These are phyloP conservation scores for Cadophora malorum DNA, from an alignment of 2,329 filamentous ascomycete species.

Conservation along the genomic window DNA sequence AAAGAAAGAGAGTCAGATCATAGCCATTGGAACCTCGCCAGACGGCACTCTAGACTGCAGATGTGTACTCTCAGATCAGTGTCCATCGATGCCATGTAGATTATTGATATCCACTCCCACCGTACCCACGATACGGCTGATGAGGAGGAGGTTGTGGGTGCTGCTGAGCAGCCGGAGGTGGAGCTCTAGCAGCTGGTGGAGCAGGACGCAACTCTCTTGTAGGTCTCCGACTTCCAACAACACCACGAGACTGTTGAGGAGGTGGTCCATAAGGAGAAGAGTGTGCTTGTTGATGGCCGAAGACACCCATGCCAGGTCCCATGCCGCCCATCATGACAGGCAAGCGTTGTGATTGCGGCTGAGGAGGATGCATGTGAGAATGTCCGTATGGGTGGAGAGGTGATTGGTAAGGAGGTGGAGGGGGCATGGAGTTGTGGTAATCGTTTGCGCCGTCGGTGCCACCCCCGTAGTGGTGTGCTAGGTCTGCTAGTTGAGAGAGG, in stretches of 20 bases:
- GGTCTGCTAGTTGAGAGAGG: conserved; percentile 16
- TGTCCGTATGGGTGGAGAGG: conserved; percentile 24
- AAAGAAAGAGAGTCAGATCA: background rate
- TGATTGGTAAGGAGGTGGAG: conserved; percentile 3
- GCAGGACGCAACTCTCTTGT: conserved; percentile 22
- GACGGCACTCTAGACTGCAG: background rate
- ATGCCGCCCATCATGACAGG: background rate
- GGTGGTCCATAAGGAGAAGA: conserved; percentile 20
- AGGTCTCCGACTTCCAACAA: conserved; percentile 5
- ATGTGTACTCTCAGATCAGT: background rate
- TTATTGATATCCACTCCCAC: conserved; percentile 13
- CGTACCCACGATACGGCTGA: conserved; percentile 10
- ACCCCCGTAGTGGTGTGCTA: background rate
- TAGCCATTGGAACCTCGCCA: background rate
- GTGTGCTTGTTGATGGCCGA: conserved; percentile 15
- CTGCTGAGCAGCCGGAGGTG: conserved; percentile 6
- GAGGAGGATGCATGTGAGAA: conserved; percentile 7
- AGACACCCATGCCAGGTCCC: conserved; percentile 15
- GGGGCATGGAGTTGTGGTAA: background rate
- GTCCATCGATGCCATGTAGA: background rate
- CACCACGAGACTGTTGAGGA: conserved; percentile 21
- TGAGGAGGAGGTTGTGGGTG: conserved; percentile 8
- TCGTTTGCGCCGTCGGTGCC: conserved; percentile 11
- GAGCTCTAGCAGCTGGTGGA: conserved; percentile 14
- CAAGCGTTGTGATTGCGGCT: conserved; percentile 7